Conservation (phyloP, 73 alveolate genomes). For the Symbiodinium pilosum region DNA sequence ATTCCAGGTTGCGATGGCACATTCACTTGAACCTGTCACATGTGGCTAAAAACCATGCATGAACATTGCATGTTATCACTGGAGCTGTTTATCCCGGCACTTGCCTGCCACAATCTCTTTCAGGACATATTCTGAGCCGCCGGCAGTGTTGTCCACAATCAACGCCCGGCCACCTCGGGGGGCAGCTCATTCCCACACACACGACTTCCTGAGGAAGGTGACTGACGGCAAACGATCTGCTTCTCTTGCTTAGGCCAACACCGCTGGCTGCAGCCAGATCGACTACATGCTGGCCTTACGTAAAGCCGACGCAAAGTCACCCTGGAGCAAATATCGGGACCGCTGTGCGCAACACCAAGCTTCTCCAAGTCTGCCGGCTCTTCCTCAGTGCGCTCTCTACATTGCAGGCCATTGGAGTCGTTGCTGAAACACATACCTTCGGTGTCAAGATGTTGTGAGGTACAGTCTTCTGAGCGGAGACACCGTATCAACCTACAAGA, state of each 20-base stretch:
- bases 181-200: background rate
- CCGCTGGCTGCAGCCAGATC: slow-evolving; percentile 61
- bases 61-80: too few species aligned
- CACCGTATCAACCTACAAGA: too few species aligned
- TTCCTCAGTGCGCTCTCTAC: background rate
- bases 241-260: background rate
- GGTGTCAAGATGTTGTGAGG: too few species aligned
- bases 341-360: slow-evolving; percentile 21
- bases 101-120: too few species aligned
- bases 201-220: background rate
- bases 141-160: slow-evolving; percentile 73
- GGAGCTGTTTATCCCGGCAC: too few species aligned
- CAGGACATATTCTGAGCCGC: background rate
- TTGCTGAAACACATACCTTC: background rate
- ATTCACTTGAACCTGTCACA: too few species aligned
- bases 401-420: background rate
- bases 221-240: background rate
- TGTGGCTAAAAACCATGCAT: too few species aligned
- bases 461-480: too few species aligned
- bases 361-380: slow-evolving; percentile 85
- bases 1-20: too few species aligned
- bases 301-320: background rate
- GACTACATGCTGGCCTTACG: slow-evolving; percentile 57
- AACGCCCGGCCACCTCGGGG: slow-evolving; percentile 56
- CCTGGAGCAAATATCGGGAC: background rate